phyloP scores from a whole-genome alignment of 169 alveolate genomes.

The Amoebophrya sp. region DNA sequence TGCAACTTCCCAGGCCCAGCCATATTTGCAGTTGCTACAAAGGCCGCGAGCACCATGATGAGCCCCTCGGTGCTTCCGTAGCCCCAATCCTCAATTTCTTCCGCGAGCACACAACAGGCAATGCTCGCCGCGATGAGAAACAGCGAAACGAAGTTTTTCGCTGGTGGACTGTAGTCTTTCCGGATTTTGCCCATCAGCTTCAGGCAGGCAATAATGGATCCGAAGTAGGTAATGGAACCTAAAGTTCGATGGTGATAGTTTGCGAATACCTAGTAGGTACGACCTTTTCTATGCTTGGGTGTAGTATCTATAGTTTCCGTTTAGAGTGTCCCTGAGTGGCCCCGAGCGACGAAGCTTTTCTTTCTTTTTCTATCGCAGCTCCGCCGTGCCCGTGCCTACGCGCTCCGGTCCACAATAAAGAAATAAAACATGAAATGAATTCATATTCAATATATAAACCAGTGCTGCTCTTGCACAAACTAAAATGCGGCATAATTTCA shows the following conservation, averaged over 20 bases:
- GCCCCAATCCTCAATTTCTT: not conserved
- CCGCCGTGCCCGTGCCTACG: not conserved
- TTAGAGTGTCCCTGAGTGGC: not conserved
- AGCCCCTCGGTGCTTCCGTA: not conserved
- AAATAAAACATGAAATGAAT: no score
- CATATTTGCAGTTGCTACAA: not conserved
- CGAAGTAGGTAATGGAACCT: conserved; percentile 71
- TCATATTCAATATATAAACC: no score
- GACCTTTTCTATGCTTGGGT: not conserved
- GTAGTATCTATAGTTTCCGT: not conserved
- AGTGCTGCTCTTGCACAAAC: no score
- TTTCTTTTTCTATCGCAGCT: not conserved
- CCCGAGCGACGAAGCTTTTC: not conserved
- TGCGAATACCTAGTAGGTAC: not conserved
- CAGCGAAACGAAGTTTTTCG: conserved; percentile 51
- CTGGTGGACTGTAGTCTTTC: conserved; percentile 52
- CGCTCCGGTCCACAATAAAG: conserved; percentile 14
- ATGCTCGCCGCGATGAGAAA: not conserved
- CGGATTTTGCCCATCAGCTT: conserved; percentile 62
- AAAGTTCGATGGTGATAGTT: conserved; percentile 29
- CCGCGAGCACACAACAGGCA: not conserved
- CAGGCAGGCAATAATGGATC: conserved; percentile 80
- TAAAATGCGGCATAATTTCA: no score
- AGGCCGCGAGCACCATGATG: not conserved
- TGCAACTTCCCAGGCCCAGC: no score